Conservation (phyloP, 1,284 basidiomycete species). For the Mycosarcoma maydis region DNA sequence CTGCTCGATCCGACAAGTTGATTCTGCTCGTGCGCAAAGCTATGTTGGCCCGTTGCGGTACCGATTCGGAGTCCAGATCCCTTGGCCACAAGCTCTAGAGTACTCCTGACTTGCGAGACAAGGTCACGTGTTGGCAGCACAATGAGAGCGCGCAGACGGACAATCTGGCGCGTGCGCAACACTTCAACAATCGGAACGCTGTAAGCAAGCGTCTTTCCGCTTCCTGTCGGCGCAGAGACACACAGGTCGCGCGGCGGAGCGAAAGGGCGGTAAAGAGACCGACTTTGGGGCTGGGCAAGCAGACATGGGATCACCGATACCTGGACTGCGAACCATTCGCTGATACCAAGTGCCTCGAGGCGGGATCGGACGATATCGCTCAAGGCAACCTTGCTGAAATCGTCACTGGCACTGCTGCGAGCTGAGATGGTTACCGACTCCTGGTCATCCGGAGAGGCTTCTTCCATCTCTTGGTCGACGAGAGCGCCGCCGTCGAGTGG, state of each 20-base stretch:
- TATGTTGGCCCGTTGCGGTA: slow-evolving; percentile 61
- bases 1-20: slow-evolving; percentile 36
- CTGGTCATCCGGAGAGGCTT: slow-evolving; percentile 10
- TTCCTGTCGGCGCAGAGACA: slow-evolving; percentile 96
- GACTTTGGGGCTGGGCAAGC: slow-evolving; percentile 69
- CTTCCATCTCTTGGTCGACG: slow-evolving; percentile 16
- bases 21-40: slow-evolving; percentile 63
- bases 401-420: slow-evolving; percentile 8
- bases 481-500: not conserved
- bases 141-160: slow-evolving; percentile 84
- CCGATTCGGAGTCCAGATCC: slow-evolving; percentile 85
- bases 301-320: slow-evolving; percentile 82
- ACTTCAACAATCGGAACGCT: slow-evolving; percentile 86
- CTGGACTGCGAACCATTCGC: slow-evolving; percentile 74
- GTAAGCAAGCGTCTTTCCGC: slow-evolving; percentile 95
- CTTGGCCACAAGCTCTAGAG: slow-evolving; percentile 78
- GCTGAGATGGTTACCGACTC: slow-evolving; percentile 13
- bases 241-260: slow-evolving; percentile 82
- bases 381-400: slow-evolving; percentile 34
- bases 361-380: slow-evolving; percentile 45
- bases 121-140: slow-evolving; percentile 94
- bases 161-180: slow-evolving; percentile 25
- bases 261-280: slow-evolving; percentile 76
- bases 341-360: slow-evolving; percentile 53
- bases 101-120: slow-evolving; percentile 91